Conservation (phyloP, 441 rosid genomes). For the Populus hybrid region DNA sequence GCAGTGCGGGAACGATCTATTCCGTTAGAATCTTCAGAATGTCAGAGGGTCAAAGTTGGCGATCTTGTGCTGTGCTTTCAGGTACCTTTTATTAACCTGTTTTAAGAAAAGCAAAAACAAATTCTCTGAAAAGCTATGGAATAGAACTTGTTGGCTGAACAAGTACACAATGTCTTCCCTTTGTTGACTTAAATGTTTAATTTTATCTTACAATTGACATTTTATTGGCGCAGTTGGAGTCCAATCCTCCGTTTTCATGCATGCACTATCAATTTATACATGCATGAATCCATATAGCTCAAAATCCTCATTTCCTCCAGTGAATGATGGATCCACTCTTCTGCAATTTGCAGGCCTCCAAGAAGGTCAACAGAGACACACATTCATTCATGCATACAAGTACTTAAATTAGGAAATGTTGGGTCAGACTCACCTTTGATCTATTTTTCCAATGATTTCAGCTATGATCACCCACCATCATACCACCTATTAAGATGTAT, state of each 20-base stretch:
- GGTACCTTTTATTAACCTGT: constrained; percentile 30
- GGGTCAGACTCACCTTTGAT: neutral
- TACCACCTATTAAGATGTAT: neutral
- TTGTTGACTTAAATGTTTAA: neutral
- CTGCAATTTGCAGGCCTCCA: neutral
- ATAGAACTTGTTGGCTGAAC: neutral
- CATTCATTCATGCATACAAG: neutral
- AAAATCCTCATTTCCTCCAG: neutral
- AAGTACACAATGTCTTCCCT: neutral
- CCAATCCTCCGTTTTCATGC: neutral
- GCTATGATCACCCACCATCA: neutral
- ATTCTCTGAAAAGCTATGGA: neutral
- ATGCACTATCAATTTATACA: neutral
- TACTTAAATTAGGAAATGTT: neutral
- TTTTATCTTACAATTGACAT: neutral
- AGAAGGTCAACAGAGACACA: neutral
- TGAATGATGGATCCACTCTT: neutral
- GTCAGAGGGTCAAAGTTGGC: constrained; percentile 50
- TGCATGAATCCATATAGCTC: too few relatives aligned
- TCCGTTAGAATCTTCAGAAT: constrained; percentile 55
- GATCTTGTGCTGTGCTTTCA: constrained; percentile 59
- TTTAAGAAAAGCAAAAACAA: neutral
- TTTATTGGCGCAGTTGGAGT: neutral
- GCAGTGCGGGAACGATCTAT: constrained; percentile 54
- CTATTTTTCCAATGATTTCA: neutral